Percentiles rank a stretch among this genome's conserved stretches.
Conservation (phyloP, 371 early-diverging fungal genomes). For the Mycotypha africana region DNA sequence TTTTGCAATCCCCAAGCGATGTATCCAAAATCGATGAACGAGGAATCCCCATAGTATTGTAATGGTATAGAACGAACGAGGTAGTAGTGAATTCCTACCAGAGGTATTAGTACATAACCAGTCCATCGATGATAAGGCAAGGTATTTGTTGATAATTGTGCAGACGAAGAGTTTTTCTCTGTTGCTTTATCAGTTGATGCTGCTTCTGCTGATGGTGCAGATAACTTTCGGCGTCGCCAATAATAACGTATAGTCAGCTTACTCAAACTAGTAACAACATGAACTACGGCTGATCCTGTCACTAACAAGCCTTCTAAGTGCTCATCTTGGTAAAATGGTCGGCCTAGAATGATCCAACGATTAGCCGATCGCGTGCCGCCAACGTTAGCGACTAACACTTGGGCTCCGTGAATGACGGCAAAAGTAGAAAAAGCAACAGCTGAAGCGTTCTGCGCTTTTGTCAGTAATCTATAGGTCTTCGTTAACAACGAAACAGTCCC, state of each 20-base stretch:
- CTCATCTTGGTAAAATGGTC: constrained; percentile 45
- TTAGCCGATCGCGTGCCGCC: constrained; percentile 29
- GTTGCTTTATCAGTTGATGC: no score
- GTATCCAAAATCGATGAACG: constrained; percentile 40
- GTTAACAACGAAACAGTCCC: constrained; percentile 8
- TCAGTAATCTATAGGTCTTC: constrained; percentile 24
- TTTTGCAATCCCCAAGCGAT: constrained; percentile 42
- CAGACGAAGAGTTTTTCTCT: not conserved
- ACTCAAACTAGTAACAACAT: constrained; percentile 27
- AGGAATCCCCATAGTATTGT: constrained; percentile 36
- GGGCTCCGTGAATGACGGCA: constrained; percentile 24
- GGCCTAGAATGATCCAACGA: constrained; percentile 27
- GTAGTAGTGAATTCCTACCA: constrained; percentile 26
- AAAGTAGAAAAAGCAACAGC: constrained; percentile 33
- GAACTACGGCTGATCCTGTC: constrained; percentile 28
- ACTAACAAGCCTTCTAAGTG: constrained; percentile 33
- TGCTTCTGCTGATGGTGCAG: not conserved
- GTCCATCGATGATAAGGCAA: constrained; percentile 19
- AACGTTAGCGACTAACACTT: constrained; percentile 29
- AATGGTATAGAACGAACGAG: constrained; percentile 28
- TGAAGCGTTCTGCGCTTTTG: constrained; percentile 32
- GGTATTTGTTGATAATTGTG: no score
- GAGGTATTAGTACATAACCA: constrained; percentile 29
- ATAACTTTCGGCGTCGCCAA: constrained; percentile 9
- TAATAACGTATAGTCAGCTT: constrained; percentile 26